These are phyloP conservation scores for Avena atlantica DNA, from an alignment of 176 grass and related monocot species.

Conservation along the genomic window DNA sequence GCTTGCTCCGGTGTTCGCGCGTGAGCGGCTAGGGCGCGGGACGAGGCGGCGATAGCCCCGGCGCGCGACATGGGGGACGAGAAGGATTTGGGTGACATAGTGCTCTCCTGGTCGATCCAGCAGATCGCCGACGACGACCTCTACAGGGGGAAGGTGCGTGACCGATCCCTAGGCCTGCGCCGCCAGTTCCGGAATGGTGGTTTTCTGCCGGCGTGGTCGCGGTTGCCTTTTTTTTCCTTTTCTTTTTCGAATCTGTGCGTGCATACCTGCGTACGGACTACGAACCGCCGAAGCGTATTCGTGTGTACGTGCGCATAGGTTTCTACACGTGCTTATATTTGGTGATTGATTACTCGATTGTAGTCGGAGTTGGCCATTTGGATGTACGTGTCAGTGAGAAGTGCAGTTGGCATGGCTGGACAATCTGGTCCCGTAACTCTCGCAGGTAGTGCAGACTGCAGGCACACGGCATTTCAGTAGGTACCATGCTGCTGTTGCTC, in stretches of 20 bases:
- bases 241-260: background rate
- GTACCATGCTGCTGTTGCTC: background rate
- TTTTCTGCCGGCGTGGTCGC: background rate
- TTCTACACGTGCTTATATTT: background rate
- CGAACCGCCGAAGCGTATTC: background rate
- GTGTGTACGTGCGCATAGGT: background rate
- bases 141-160: constrained; percentile 48
- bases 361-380: background rate
- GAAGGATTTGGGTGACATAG: constrained; percentile 49
- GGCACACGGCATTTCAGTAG: background rate
- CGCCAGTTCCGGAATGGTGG: background rate
- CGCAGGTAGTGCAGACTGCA: background rate
- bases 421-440: background rate
- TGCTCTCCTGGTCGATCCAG: constrained; percentile 63
- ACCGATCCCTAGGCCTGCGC: constrained; percentile 14
- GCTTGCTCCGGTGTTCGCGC: background rate
- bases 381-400: background rate
- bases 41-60: background rate
- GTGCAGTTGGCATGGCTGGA: background rate
- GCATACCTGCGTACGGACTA: background rate
- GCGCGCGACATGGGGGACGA: constrained; percentile 26
- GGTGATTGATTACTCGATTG: background rate
- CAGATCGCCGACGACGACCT: constrained; percentile 48
- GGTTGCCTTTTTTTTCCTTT: background rate
- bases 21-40: constrained; percentile 18